Evolutionary conservation across 208 protist species (phyloP), one percentile per base, ranked within the genome.

Genomic region (Crithidia mellificae): DNA sequence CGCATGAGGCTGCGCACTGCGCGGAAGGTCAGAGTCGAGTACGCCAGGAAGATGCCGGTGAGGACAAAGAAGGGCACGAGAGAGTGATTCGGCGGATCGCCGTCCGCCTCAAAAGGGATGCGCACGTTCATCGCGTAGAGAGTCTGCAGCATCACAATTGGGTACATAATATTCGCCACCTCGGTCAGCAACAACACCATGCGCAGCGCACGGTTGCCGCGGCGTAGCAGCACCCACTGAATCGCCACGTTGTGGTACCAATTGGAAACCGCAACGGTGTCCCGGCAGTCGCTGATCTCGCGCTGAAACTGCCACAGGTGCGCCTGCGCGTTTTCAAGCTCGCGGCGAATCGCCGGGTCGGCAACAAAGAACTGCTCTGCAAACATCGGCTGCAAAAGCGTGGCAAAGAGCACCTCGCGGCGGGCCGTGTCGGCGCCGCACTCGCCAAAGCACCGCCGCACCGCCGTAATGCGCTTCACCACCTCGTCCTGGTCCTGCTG

Each of bases 221-320:
- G 72, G 2, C 65, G 62, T 11, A 93, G 78, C 39, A 92, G 49
- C 22, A 83, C 68, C 83, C 87, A 92, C 43, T 89, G 87, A 44
- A 85, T 74, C 12, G 83, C 80, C 6, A 92, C 78, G 55, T 95
- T 95, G 74, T 92, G 81, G 65, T 95, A 88, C 90, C 90, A 95
- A 68, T 91, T 93, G 6, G 85, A 87, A 41, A 92, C 63, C 22
- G 87, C 78, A 9, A 95, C 84, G 1, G 85, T 90, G 64, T 95
- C 90, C 25, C 87, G 87, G 62, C 83, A 88, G 71, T 95, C 87
- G 47, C 54, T 77, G 11, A 95, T 81, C 53, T 95, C 90, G 65
- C 85, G 65, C 66, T 87, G 80, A 12, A 92, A 69, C 52, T 83
- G 80, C 54, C 80, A 77, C 29, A 95, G 63, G 65, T 95, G 81